A percentile compares a stretch with the other conserved stretches of the same genome.
These are phyloP conservation scores for Suillus discolor DNA, from an alignment of 768 basidiomycete genomes.

Conservation along the genomic window DNA sequence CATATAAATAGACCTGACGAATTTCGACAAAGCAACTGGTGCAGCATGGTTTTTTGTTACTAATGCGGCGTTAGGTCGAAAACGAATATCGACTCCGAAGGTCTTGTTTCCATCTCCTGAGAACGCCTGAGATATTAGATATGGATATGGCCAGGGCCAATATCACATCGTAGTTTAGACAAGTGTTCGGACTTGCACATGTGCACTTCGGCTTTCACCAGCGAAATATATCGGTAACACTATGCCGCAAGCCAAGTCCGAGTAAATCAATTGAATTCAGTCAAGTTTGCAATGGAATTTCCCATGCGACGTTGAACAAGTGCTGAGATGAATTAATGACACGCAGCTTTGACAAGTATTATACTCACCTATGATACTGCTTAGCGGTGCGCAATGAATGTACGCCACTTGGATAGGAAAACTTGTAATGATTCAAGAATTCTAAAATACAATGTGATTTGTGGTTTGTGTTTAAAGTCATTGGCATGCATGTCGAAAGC, in stretches of 20 bases:
- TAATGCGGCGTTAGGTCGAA: background rate
- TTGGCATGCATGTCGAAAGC: background rate
- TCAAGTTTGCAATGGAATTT: background rate
- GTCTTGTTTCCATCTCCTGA: background rate
- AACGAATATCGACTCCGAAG: background rate
- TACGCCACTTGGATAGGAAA: background rate
- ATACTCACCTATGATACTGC: background rate
- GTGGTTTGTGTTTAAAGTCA: background rate
- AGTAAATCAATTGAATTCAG: background rate
- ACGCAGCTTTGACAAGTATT: background rate
- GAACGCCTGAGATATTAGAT: too few relatives aligned
- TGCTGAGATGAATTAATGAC: background rate
- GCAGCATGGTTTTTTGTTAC: too few relatives aligned
- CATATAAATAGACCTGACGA: background rate
- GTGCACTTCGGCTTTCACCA: background rate
- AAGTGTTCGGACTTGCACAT: too few relatives aligned
- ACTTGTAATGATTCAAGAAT: slow-evolving; percentile 3
- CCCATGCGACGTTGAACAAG: background rate
- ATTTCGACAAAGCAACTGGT: too few relatives aligned
- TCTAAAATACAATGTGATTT: slow-evolving; percentile 4
- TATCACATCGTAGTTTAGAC: too few relatives aligned
- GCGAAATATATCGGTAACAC: background rate
- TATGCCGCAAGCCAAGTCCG: background rate
- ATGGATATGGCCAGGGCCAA: background rate
- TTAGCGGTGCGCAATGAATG: background rate